Base-by-base conservation (phyloP, 805 yeast species). In the Ogataea angusta region DNA sequence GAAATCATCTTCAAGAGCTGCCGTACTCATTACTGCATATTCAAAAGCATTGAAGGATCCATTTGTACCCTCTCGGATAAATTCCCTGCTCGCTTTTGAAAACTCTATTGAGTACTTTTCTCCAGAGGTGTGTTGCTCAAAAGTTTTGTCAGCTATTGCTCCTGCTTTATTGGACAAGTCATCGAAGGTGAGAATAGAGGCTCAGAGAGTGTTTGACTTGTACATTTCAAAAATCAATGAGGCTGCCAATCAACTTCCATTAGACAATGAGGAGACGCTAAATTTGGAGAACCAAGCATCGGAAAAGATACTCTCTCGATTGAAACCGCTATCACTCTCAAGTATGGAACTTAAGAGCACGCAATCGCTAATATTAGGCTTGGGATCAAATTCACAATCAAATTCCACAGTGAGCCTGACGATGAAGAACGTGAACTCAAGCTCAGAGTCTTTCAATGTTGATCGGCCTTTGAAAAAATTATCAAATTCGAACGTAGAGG, bases 21-120 rank as follows among this genome's bases (percentile, higher is more conserved):
- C 79, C 16, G 95, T 93, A 2, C 66, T 93, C 34, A 80, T 88
- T 3, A 88, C 96, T 1, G 98, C 97, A 0, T 83, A 85, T 52
- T 76, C 86, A 2, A 82, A 89, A 53, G 84, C 95, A 0, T 69
- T 91, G 33, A 81, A 80, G 52, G 99, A 91, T 60, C 74, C 90
- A 0, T 80, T 78, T 54, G 71, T 80, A 2, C 88, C 85, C 6
- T 79, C 95, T 10, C 74, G 93, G 48, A 60, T 81, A 54, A 85
- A 83, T 4, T 88, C 96, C 0, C 67, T 93, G 19, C 66, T 78
- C 45, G 95, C 96, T 1, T 75, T 91, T 46, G 78, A 75, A 30
- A 68, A 72, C 10, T 74, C 85, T 12, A 66, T 82, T 17, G 82
- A 80, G 6, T 76, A 72, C 30, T 89, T 90, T 52, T 66, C 82